These are phyloP conservation scores for Pythium angustatum DNA, from an alignment of 352 stramenopile species.

Conservation along the genomic window DNA sequence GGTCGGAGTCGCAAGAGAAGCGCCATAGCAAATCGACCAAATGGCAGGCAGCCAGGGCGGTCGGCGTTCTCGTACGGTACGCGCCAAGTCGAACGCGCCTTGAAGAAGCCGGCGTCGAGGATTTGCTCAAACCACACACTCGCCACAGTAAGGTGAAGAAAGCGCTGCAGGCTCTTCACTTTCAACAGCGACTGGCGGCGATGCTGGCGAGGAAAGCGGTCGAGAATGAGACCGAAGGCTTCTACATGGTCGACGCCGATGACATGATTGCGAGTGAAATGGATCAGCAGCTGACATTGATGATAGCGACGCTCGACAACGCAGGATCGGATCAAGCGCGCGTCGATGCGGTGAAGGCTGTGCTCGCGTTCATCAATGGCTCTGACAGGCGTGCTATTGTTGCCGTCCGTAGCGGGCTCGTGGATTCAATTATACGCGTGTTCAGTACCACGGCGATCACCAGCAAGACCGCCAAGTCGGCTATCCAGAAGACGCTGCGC, in stretches of 20 bases:
- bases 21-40: not conserved
- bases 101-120: not conserved
- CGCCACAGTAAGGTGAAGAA: not conserved
- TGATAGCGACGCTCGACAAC: not conserved
- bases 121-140: not conserved
- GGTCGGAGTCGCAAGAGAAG: too few relatives aligned
- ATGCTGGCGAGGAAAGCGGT: not conserved
- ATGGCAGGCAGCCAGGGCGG: not conserved
- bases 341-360: not conserved
- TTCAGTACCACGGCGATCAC: not conserved
- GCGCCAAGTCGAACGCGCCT: not conserved
- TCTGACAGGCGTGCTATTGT: not conserved
- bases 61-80: not conserved
- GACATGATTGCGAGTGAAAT: not conserved
- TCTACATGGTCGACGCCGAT: not conserved
- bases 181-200: not conserved
- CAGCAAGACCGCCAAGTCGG: not conserved
- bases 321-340: not conserved
- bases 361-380: not conserved
- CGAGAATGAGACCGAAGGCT: not conserved
- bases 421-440: not conserved
- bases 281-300: not conserved
- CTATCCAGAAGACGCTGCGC: not conserved
- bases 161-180: not conserved
- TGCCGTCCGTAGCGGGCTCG: not conserved